Base-by-base conservation (phyloP, 225 moss, liverwort and hornwort genomes). In the Ulota crispa region DNA sequence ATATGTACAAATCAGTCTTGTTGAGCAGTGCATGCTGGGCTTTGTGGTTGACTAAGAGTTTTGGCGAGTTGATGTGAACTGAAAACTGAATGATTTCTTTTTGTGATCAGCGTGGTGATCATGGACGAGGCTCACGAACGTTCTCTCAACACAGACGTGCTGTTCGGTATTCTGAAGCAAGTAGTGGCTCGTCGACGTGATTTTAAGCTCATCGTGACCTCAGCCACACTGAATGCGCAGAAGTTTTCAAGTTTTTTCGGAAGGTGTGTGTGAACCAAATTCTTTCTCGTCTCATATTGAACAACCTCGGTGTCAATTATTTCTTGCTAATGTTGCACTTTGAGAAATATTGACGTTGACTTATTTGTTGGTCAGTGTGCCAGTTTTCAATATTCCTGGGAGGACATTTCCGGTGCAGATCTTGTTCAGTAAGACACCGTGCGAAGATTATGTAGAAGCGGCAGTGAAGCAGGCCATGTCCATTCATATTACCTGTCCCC, bases 381-480 rank as follows among this genome's bases (percentile, higher is more conserved):
- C 99, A 53, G 92, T 96, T 57, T 99, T 89, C 88, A 94, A 19
- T 70, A 99, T 99, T 75, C 99, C 99, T 70, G 99, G 99, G 31
- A 89, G 99, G 32, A 99, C 99, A 42, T 99, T 99, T 74, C 99
- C 99, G 70, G 99, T 99, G 70, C 92, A 99, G 82, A 93, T 78
- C 73, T 77, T 99, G 85, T 99, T 94, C 83, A 96, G 94, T 75
- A 99, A 96, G 89, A 93, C 92, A 76, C 95, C 99, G 32, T 96
- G 96, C 86, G 96, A 99, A 87, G 96, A 99, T 81, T 99, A 99
- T 80, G 99, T 99, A 31, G 96, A 99, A 85, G 92, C 91, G 64
- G 99, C 99, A 77, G 99, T 99, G 27, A 99, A 99, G 82, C 99
- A 99, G 86, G 96, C 96, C 52, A 90, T 99, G 93, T 96, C 99